Base-by-base conservation (phyloP, 75 land plant genomes). In the Pinus albicaulis region DNA sequence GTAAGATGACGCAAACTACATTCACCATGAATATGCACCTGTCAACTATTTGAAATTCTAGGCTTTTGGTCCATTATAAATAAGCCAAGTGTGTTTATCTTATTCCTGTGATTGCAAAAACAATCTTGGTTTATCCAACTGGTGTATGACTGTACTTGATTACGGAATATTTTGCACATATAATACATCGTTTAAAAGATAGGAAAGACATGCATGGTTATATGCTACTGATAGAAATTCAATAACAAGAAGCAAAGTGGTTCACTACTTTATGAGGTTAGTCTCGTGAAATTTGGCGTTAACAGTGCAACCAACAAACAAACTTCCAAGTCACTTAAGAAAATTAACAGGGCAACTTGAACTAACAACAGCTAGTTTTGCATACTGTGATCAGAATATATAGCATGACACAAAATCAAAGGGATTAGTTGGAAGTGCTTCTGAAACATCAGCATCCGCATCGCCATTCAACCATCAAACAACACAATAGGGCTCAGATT, bases 1-100 rank as follows among this genome's bases (percentile, higher is more conserved):
- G 79, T 79, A 97, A 72, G 80, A 97, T 2, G 99, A 97, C 44
- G 99, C 99, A 70, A 94, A 92, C 99, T 97, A 86, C 73, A 83
- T 23, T 31, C 23, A 14, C 20, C 22, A 24, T 26, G 24, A 77
- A 62, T n/a, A 55, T 23, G 26, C 73, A 69, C 22, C 28, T 74
- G 41, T 28, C 7, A 34, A 31, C 41, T 34, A 64, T 24, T 64
- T 19, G 34, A 31, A 64, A 64, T 64, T 17, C 38, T 31, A 16
- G n/a, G 53, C 12, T 48, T 48, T 48, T 10, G 36, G 19, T 15
- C 59, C 59, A 58, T 58, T 63, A 63, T 64, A 24, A 64, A 31
- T 64, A 64, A 48, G 53, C 60, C 74, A 34, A 8, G 48, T 3
- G 23, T 48, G 12, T 72, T 38, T 72, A 20, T 72, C 4, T 72